These are phyloP conservation scores for Catharanthus roseus DNA, from an alignment of 257 asterid species.

Conservation along the genomic window DNA sequence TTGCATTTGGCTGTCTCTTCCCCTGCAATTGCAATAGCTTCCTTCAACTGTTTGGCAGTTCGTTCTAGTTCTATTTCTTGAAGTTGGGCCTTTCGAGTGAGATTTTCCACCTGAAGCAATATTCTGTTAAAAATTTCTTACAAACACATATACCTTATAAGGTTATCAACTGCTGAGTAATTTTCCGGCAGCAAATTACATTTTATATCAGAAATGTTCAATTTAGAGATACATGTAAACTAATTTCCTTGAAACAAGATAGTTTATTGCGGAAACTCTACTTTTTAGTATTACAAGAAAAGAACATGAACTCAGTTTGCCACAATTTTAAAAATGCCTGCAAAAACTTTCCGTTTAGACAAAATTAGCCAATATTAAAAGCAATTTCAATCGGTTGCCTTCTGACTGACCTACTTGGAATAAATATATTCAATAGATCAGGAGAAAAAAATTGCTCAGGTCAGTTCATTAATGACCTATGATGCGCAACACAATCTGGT, in stretches of 20 bases:
- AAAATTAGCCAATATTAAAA: neutral
- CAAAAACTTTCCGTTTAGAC: neutral
- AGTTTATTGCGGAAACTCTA: neutral
- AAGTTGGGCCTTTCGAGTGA: slow-evolving; percentile 64
- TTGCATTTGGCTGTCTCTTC: slow-evolving; percentile 95
- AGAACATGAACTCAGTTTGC: neutral
- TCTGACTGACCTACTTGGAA: neutral
- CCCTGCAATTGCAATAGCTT: slow-evolving; percentile 77
- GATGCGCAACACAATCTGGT: too few relatives aligned
- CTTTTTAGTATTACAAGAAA: neutral
- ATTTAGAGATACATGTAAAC: neutral
- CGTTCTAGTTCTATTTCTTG: slow-evolving; percentile 80
- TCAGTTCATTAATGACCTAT: neutral
- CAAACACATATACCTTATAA: slow-evolving; percentile 1
- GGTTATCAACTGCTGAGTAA: neutral
- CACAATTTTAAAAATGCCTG: neutral
- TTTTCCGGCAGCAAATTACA: neutral
- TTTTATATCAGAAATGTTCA: neutral
- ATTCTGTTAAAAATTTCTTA: slow-evolving; percentile 15
- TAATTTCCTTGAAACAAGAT: neutral
- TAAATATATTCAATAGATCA: neutral
- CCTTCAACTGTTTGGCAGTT: slow-evolving; percentile 74
- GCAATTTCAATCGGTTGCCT: neutral
- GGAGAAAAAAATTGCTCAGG: neutral
- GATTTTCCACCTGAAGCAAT: slow-evolving; percentile 63